Base-by-base conservation (phyloP, 164 flowering plant genomes). In the Taxillus chinensis region DNA sequence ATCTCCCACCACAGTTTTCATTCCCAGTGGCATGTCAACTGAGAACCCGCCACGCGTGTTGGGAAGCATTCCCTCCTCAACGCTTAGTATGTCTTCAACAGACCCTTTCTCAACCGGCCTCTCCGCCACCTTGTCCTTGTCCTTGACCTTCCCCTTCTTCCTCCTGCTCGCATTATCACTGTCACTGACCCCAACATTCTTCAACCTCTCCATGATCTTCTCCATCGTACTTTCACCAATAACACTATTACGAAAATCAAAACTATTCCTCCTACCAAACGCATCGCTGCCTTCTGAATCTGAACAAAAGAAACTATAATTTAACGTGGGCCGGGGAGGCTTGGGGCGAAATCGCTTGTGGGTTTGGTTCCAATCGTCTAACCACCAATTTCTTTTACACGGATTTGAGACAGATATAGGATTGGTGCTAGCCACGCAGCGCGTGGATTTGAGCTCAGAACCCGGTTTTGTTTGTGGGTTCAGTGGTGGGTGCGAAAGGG, bases 51-150 rank as follows among this genome's bases (percentile, higher is more conserved):
- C 96, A 70, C 79, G 67, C 0, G 86, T 45, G 73, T 87, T 83
- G 8, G 93, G 96, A 67, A 92, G 71, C 72, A 77, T 70, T 16
- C 97, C 97, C 75, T 89, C 96, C 67, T 90, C 99, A 12, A 80
- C 82, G 71, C 84, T 80, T 58, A 90, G 87, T 57, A 93, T 86
- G 46, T 87, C 95, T 80, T 87, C 95, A 39, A 90, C 78, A 1
- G 96, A 89, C 49, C 96, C 95, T 64, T 75, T 86, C 68, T 83
- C 88, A 8, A 83, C 73, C 51, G 61, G 68, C 62, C 82, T 81
- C 56, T 67, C 76, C 12, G 5, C 3, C 50, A 5, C 41, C 8
- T 41, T 56, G 62, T 57, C 77, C 45, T 57, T 60, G 52, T 49
- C 41, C 8, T 41, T 56, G 62, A 54, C 77, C 45, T 57, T 60